Evolutionary conservation across 495 filamentous ascomycete species (phyloP).

Genomic region (Bryoglossum gracile): DNA sequence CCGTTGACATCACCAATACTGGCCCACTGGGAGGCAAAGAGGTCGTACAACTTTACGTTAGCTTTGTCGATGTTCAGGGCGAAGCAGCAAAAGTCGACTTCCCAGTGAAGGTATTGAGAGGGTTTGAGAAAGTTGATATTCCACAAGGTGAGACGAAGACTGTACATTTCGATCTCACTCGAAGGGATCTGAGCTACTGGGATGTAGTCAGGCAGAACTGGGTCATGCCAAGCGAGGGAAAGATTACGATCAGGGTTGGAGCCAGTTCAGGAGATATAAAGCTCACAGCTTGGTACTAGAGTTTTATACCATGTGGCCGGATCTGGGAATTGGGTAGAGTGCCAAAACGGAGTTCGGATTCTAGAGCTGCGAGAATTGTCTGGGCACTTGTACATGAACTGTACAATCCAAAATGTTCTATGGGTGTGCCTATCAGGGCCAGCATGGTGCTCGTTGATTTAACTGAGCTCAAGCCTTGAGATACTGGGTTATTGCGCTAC

Average conservation of each 20-base stretch:
- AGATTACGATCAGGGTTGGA: conserved; percentile 37
- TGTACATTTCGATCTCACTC: conserved; percentile 65
- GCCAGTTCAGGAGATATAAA: conserved; percentile 43
- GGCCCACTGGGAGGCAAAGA: conserved; percentile 58
- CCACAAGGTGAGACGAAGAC: conserved; percentile 45
- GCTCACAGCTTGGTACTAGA: conserved; percentile 23
- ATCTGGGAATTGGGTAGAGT: no score
- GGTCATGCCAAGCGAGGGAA: conserved; percentile 51
- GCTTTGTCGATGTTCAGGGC: conserved; percentile 51
- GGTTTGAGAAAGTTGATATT: conserved; percentile 69
- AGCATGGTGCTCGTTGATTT: no score
- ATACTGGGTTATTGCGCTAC: no score
- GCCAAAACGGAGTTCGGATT: no score
- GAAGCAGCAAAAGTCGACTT: conserved; percentile 50
- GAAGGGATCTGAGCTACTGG: conserved; percentile 80
- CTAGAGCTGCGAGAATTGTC: no score
- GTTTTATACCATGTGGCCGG: no score
- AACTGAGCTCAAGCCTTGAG: no score
- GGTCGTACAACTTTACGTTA: conserved; percentile 80
- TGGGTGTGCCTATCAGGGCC: no score
- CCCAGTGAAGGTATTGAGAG: conserved; percentile 66
- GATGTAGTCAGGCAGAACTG: conserved; percentile 72
- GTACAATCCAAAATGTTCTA: no score
- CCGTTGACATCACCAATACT: conserved; percentile 63
- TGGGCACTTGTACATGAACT: no score